Base-by-base conservation (phyloP, 306 rosid species). In the Trifolium subterraneum region DNA sequence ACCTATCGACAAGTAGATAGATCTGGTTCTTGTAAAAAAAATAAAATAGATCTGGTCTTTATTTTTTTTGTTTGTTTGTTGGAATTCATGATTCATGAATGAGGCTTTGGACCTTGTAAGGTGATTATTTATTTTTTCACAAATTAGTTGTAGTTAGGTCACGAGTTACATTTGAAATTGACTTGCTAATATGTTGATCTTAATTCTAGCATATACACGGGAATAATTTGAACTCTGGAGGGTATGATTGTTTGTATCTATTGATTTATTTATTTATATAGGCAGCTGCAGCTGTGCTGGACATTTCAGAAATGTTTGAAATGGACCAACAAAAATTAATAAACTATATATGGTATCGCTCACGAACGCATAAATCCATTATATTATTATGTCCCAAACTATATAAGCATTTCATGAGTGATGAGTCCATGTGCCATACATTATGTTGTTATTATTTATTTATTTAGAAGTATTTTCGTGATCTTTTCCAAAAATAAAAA, bases 81-180 rank as follows among this genome's bases (percentile, higher is more conserved):
- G 39, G 39, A 8, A 7, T 35, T 35, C 9, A 9, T 15, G 9
- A 50, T 20, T 54, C 10, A 41, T 45, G 59, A 27, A 15, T 56
- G 78, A 29, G 85, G 86, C 81, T 68, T 36, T 36, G 39, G 39
- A 36, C 2, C 39, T 36, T 36, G 39, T 36, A 36, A 36, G 39
- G 39, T 36, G 39, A 8, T 36, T 36, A 22, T 36, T 6, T 35
- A 1, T 36, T 36, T 8, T 6, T 1, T 36, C 39, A 36, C 39
- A 36, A 36, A 36, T 36, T 36, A 36, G 39, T 10, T 36, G 39
- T 35, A 35, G 9, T 35, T 48, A 54, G 88, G 86, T 76, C 33
- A 27, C 38, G 38, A n/a, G n/a, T 58, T 72, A 77, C 87, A 79
- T 66, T 78, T 64, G 36, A 70, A 76, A 66, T 64, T 58, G 51